These are phyloP conservation scores for Colletotrichum brevisporum DNA, from an alignment of 2,329 filamentous ascomycete species.

Conservation along the genomic window DNA sequence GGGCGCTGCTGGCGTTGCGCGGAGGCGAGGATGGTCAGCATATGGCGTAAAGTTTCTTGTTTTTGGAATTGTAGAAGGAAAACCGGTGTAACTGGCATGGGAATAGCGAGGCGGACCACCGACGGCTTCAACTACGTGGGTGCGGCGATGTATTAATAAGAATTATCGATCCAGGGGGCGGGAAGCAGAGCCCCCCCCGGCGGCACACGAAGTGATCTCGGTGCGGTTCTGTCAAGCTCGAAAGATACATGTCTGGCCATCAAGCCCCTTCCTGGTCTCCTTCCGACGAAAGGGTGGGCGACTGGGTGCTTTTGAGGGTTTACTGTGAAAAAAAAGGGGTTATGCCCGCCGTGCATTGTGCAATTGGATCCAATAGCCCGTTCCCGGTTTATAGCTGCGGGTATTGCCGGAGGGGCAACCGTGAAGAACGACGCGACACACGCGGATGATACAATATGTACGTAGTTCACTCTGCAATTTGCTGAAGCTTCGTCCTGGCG, in stretches of 20 bases:
- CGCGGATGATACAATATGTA: slow-evolving; percentile 30
- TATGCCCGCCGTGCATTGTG: neutral
- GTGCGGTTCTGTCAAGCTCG: neutral
- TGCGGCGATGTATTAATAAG: slow-evolving; percentile 39
- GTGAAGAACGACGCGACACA: neutral
- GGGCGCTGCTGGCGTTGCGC: slow-evolving; percentile 88
- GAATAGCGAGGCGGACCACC: slow-evolving; percentile 24
- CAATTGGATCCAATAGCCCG: slow-evolving; percentile 12
- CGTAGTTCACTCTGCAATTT: slow-evolving; percentile 11
- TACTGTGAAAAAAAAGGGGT: neutral
- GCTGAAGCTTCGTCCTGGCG: slow-evolving; percentile 21
- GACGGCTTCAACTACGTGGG: slow-evolving; percentile 34
- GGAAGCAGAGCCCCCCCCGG: slow-evolving; percentile 1
- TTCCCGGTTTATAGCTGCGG: slow-evolving; percentile 15
- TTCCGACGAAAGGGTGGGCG: neutral
- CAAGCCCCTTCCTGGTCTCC: slow-evolving; percentile 3
- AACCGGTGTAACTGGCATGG: slow-evolving; percentile 36
- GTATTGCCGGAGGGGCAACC: neutral
- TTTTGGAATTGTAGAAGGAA: slow-evolving; percentile 30
- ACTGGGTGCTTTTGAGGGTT: neutral
- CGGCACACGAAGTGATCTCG: slow-evolving; percentile 3
- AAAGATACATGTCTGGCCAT: slow-evolving; percentile 24
- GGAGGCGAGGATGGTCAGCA: slow-evolving; percentile 84
- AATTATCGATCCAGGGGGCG: slow-evolving; percentile 11
- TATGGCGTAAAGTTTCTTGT: slow-evolving; percentile 56